Percentiles rank a stretch among this genome's conserved stretches.
Conservation (phyloP, 2,329 filamentous ascomycete species). For the Shiraia sp. region DNA sequence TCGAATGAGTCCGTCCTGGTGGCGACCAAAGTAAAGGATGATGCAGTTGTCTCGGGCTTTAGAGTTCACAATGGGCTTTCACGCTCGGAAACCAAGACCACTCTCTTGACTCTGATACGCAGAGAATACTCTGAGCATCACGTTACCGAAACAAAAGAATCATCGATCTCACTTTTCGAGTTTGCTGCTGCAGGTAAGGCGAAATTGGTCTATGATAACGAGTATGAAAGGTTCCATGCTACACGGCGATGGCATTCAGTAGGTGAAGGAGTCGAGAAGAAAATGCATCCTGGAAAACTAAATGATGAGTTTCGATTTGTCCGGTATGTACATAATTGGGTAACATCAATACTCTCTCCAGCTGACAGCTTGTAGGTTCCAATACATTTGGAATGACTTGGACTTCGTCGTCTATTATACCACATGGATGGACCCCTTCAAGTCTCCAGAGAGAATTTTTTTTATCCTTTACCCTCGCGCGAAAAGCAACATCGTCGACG, state of each 20-base stretch:
- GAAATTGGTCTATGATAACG: slow-evolving; percentile 13
- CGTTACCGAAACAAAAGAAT: slow-evolving; percentile 25
- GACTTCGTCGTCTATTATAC: slow-evolving; percentile 36
- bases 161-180: slow-evolving; percentile 22
- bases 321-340: no score
- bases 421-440: slow-evolving; percentile 28
- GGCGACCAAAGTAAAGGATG: no score
- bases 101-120: slow-evolving; percentile 21
- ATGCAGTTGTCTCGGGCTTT: no score
- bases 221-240: slow-evolving; percentile 21
- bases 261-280: slow-evolving; percentile 29
- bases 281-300: slow-evolving; percentile 22
- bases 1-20: no score
- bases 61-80: slow-evolving; percentile 19
- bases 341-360: not conserved
- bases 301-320: slow-evolving; percentile 28
- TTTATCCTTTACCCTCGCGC: slow-evolving; percentile 23
- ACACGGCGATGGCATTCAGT: slow-evolving; percentile 24
- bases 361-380: slow-evolving; percentile 16
- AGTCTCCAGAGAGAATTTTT: slow-evolving; percentile 22
- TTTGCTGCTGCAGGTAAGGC: slow-evolving; percentile 27
- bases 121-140: slow-evolving; percentile 24
- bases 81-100: slow-evolving; percentile 27
- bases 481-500: slow-evolving; percentile 12
- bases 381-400: slow-evolving; percentile 33